These are phyloP conservation scores for Coprinopsis sp. DNA, from an alignment of 768 basidiomycete genomes.

Conservation along the genomic window DNA sequence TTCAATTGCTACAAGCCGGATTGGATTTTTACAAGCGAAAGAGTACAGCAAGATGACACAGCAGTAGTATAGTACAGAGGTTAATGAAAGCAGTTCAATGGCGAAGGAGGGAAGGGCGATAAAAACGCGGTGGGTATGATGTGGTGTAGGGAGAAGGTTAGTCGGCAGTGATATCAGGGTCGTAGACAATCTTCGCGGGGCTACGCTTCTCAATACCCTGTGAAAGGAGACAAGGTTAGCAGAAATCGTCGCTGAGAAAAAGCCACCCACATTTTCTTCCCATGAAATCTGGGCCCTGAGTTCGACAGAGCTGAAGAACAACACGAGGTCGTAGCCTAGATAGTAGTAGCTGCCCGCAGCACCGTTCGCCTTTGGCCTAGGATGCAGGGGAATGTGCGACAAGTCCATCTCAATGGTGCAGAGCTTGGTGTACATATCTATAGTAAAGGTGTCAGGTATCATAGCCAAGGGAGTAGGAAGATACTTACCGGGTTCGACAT, in stretches of 20 bases:
- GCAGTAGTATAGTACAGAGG: too few relatives aligned
- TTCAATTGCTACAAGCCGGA: too few relatives aligned
- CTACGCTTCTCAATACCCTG: slow-evolving; percentile 10
- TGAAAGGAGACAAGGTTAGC: not conserved
- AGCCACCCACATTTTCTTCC: slow-evolving; percentile 39
- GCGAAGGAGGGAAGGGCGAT: too few relatives aligned
- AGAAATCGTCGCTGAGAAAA: not conserved
- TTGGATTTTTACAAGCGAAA: too few relatives aligned
- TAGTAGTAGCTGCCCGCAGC: slow-evolving; percentile 23
- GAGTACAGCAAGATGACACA: too few relatives aligned
- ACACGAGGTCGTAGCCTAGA: slow-evolving; percentile 37
- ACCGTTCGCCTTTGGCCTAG: slow-evolving; percentile 4
- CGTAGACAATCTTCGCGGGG: slow-evolving; percentile 11
- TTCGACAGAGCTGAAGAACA: slow-evolving; percentile 53
- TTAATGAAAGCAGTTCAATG: too few relatives aligned
- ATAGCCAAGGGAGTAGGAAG: not conserved
- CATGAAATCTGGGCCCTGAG: slow-evolving; percentile 49
- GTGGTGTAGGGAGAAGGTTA: too few relatives aligned
- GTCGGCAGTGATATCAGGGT: slow-evolving; percentile 10
- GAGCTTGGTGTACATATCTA: slow-evolving; percentile 17
- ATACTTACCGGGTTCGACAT: slow-evolving; percentile 18
- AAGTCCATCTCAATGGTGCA: slow-evolving; percentile 20
- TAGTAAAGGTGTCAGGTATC: not conserved
- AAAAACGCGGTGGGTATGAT: too few relatives aligned
- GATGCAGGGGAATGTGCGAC: slow-evolving; percentile 7